Base-by-base conservation (phyloP, 2,329 filamentous ascomycete genomes). In the Fusarium heterosporum region DNA sequence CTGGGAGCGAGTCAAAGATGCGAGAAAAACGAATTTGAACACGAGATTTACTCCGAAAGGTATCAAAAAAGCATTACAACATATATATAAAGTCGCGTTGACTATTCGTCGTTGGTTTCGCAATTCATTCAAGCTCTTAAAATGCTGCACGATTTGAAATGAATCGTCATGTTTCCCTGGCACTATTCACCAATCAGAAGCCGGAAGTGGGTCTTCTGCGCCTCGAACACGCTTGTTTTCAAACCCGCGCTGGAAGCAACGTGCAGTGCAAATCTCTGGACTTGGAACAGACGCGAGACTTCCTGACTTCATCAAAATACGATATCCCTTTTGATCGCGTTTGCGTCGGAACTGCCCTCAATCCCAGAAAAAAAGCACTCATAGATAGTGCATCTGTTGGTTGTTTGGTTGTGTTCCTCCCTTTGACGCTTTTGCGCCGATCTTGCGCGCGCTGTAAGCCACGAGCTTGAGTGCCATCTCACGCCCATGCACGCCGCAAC, bases 401-500 rank as follows among this genome's bases (percentile, higher is more conserved):
- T 17, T 54, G 40, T 42, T 49, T 30, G 43, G 61, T 25, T 42
- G 16, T 53, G 16, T 45, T 57, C 52, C 25, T 26, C 29, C 17
- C 41, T 63, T 53, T 39, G 47, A 63, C 62, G 65, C 40, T 46
- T 53, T 69, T 59, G 60, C 61, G 62, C 55, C 51, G 61, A 61
- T 57, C 69, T 46, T 34, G 55, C 68, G 61, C 68, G 68, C 66
- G 53, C 64, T 69, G 57, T 69, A 67, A 71, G 70, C 69, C 63
- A 69, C 60, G 59, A 49, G 61, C 51, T 68, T 52, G 51, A 61
- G 59, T 69, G 68, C 71, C 59, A 72, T 70, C 56, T 69, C 57
- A 55, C 46, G 68, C 59, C 69, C 66, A 73, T 73, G 71, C 70
- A 73, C 70, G 58, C 58, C 59, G 61, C 49, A 53, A 63, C 56